These are phyloP conservation scores for Pseudocercospora musae DNA, from an alignment of 2,329 filamentous ascomycete genomes.

Conservation along the genomic window DNA sequence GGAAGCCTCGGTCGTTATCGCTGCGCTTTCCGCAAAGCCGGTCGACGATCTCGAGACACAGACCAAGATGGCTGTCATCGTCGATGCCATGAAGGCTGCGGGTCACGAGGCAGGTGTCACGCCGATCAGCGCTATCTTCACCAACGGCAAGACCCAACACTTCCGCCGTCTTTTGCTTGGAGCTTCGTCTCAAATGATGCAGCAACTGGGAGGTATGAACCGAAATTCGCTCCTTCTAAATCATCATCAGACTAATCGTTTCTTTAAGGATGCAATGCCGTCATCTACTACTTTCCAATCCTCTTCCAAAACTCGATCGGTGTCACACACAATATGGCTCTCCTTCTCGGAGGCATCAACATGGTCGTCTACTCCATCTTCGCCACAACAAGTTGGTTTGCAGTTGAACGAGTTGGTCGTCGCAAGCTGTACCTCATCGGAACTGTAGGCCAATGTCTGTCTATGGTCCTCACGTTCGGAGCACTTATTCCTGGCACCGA, in stretches of 20 bases:
- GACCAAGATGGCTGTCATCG: conserved; percentile 33
- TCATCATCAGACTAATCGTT: too few relatives aligned
- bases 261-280: too few relatives aligned
- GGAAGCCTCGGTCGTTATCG: conserved; percentile 51
- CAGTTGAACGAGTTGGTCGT: conserved; percentile 60
- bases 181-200: conserved; percentile 58
- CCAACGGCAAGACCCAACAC: conserved; percentile 62
- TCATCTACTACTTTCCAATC: conserved; percentile 46
- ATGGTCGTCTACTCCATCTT: conserved; percentile 19
- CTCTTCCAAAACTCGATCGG: conserved; percentile 51
- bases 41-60: conserved; percentile 58
- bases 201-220: conserved; percentile 53
- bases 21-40: conserved; percentile 48
- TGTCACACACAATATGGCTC: conserved; percentile 39
- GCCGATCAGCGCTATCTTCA: conserved; percentile 54
- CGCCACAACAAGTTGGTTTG: conserved; percentile 57
- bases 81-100: conserved; percentile 13
- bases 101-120: conserved; percentile 39
- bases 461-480: conserved; percentile 49
- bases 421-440: conserved; percentile 43
- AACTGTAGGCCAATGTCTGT: conserved; percentile 53
- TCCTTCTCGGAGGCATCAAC: conserved; percentile 41
- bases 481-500: conserved; percentile 39
- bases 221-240: too few relatives aligned
- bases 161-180: conserved; percentile 63